A percentile compares a stretch with the other conserved stretches of the same genome.
These are phyloP conservation scores for Sphaerulina populicola DNA, from an alignment of 2,329 filamentous ascomycete genomes.

Conservation along the genomic window DNA sequence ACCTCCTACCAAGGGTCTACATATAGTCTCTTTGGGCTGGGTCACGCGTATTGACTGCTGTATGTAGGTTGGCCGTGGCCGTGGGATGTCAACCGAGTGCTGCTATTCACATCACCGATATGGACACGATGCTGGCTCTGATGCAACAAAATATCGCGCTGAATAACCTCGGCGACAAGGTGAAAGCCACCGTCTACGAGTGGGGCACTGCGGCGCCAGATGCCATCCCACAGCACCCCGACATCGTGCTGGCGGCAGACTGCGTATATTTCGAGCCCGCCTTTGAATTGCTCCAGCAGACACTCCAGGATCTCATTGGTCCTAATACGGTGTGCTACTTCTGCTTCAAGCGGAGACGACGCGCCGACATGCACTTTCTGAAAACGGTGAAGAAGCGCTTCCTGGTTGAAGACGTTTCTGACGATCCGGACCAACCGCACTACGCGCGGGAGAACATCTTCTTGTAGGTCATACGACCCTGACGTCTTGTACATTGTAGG, in stretches of 20 bases:
- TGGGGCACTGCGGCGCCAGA: constrained; percentile 52
- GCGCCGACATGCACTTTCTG: constrained; percentile 53
- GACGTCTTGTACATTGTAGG: background rate
- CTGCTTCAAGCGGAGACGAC: constrained; percentile 87
- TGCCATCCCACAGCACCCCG: constrained; percentile 49
- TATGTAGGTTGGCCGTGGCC: constrained; percentile 50
- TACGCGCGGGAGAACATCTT: constrained; percentile 44
- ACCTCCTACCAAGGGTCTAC: background rate
- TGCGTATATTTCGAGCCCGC: constrained; percentile 97
- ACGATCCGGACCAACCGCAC: constrained; percentile 42
- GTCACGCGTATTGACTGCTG: constrained; percentile 10
- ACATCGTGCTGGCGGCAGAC: constrained; percentile 86
- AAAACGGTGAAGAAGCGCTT: constrained; percentile 45
- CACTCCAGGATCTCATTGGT: constrained; percentile 64
- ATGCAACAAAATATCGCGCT: constrained; percentile 83
- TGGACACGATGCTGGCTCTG: constrained; percentile 71
- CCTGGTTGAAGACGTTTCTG: constrained; percentile 38
- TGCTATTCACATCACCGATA: constrained; percentile 76
- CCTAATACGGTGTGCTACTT: constrained; percentile 64
- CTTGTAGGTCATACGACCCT: constrained; percentile 33
- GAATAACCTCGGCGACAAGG: constrained; percentile 59
- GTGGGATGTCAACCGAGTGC: constrained; percentile 46
- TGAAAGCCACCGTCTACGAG: constrained; percentile 64
- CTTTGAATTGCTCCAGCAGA: constrained; percentile 76
- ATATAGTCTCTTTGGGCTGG: background rate